These are phyloP conservation scores for Amanita exitialis DNA, from an alignment of 768 basidiomycete genomes.

Conservation along the genomic window DNA sequence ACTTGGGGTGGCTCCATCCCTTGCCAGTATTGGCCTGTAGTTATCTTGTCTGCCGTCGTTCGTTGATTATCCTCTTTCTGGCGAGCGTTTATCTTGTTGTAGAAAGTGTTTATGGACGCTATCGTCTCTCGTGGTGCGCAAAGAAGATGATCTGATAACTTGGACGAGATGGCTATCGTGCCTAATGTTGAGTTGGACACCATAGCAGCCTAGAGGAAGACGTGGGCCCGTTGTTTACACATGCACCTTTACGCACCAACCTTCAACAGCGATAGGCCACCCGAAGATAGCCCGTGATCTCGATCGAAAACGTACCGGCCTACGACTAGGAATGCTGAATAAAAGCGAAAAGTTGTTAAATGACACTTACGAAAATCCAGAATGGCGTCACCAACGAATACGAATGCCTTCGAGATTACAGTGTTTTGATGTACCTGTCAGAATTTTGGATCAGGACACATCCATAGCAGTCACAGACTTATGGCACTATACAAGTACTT, in stretches of 20 bases:
- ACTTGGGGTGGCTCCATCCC: constrained; percentile 76
- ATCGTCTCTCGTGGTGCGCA: constrained; percentile 46
- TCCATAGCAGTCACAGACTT: neutral
- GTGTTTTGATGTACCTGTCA: constrained; percentile 13
- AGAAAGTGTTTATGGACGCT: constrained; percentile 44
- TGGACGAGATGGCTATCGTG: constrained; percentile 62
- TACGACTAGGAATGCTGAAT: constrained; percentile 43
- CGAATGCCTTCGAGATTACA: constrained; percentile 59
- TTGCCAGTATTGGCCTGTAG: constrained; percentile 69
- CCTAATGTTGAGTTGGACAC: constrained; percentile 74
- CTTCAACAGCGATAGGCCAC: constrained; percentile 73
- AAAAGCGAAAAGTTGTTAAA: neutral
- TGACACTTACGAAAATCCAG: constrained; percentile 64
- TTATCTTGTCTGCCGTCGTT: constrained; percentile 38
- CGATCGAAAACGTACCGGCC: constrained; percentile 60
- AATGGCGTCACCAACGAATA: constrained; percentile 82
- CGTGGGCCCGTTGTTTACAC: constrained; percentile 9
- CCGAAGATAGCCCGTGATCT: constrained; percentile 57
- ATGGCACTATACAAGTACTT: constrained; percentile 59
- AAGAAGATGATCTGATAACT: constrained; percentile 52
- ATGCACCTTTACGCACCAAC: constrained; percentile 21
- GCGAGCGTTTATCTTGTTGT: constrained; percentile 31
- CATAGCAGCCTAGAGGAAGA: constrained; percentile 58
- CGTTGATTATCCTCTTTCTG: constrained; percentile 35
- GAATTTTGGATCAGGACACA: neutral